These are phyloP conservation scores for Neospermospora avenae DNA, from an alignment of 2,329 filamentous ascomycete genomes.

Conservation along the genomic window DNA sequence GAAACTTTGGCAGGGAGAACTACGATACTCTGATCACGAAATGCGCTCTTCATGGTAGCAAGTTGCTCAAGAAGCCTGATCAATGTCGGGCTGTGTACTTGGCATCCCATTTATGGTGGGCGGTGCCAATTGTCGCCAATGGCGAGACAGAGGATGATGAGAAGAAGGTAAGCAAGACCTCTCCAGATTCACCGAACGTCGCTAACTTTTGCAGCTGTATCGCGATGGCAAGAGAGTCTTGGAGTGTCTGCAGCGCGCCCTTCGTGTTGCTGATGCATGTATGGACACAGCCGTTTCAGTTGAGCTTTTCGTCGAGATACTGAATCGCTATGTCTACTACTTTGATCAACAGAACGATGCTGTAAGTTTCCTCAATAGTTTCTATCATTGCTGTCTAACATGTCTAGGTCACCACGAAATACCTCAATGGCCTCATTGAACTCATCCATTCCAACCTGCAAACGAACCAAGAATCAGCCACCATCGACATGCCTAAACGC, in stretches of 20 bases:
- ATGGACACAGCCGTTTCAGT: conserved; percentile 98
- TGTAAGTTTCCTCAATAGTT: conserved; percentile 43
- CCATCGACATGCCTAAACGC: conserved; percentile 83
- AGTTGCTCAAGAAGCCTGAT: conserved; percentile 94
- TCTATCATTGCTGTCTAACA: conserved; percentile 13
- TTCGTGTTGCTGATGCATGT: conserved; percentile 95
- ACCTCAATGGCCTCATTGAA: conserved; percentile 96
- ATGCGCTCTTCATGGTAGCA: conserved; percentile 93
- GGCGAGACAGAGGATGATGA: conserved; percentile 80
- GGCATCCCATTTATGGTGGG: conserved; percentile 98
- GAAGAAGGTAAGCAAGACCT: conserved; percentile 59
- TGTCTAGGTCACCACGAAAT: conserved; percentile 80
- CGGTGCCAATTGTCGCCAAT: conserved; percentile 73
- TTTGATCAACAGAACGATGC: conserved; percentile 99
- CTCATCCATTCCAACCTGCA: conserved; percentile 95
- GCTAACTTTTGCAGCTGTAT: conserved; percentile 64
- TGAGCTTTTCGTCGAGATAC: conserved; percentile 95
- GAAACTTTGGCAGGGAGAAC: conserved; percentile 93
- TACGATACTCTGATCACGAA: conserved; percentile 99
- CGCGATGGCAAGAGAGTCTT: conserved; percentile 96
- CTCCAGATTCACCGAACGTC: background rate
- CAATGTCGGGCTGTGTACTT: conserved; percentile 96
- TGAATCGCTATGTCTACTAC: conserved; percentile 98
- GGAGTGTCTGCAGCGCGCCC: conserved; percentile 90
- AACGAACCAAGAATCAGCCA: conserved; percentile 76